Evolutionary conservation across 768 basidiomycete genomes (phyloP).

Genomic region (Collybia sp.): DNA sequence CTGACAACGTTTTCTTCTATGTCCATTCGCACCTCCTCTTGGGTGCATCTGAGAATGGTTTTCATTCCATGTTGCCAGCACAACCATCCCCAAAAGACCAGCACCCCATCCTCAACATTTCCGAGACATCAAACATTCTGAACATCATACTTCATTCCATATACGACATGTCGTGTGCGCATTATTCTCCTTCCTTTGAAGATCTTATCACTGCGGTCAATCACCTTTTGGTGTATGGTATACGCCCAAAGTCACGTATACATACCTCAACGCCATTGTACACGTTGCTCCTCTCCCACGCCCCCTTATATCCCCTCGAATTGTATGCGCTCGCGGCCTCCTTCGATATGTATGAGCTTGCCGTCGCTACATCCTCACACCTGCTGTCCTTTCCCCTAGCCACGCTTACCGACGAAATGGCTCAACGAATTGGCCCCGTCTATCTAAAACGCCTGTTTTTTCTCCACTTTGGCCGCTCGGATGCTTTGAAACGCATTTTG

Average conservation of each 20-base stretch:
- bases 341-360: slow-evolving; percentile 66
- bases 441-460: slow-evolving; percentile 83
- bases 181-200: slow-evolving; percentile 67
- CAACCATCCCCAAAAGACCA: slow-evolving; percentile 33
- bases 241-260: slow-evolving; percentile 43
- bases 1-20: slow-evolving; percentile 83
- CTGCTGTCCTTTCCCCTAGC: slow-evolving; percentile 69
- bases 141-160: slow-evolving; percentile 72
- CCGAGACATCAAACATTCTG: slow-evolving; percentile 56
- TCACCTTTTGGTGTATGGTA: slow-evolving; percentile 55
- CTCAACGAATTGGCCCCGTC: slow-evolving; percentile 62
- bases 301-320: slow-evolving; percentile 65
- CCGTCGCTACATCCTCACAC: slow-evolving; percentile 70
- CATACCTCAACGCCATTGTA: slow-evolving; percentile 52
- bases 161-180: slow-evolving; percentile 69
- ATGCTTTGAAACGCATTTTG: slow-evolving; percentile 76
- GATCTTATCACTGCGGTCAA: slow-evolving; percentile 53
- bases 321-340: slow-evolving; percentile 68
- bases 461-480: slow-evolving; percentile 76
- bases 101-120: slow-evolving; percentile 53
- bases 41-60: slow-evolving; percentile 56
- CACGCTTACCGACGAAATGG: slow-evolving; percentile 66
- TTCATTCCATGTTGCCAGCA: slow-evolving; percentile 52
- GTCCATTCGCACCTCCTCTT: slow-evolving; percentile 61
- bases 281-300: slow-evolving; percentile 57